Base-by-base conservation (phyloP, 306 rosid genomes). In the Quercus variabilis region DNA sequence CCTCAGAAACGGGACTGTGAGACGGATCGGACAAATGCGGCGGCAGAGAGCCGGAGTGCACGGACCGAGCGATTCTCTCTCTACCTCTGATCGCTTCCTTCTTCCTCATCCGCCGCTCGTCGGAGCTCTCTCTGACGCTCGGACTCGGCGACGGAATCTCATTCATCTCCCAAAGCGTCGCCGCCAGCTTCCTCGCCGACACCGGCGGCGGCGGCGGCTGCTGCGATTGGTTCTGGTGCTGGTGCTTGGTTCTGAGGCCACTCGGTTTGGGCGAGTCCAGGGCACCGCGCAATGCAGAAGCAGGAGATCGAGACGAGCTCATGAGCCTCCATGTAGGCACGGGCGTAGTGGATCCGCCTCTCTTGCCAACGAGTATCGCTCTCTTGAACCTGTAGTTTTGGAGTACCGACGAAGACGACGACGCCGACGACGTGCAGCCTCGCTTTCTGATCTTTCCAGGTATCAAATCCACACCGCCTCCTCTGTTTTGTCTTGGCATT, bases 11-110 rank as follows among this genome's bases (percentile, higher is more conserved):
- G 6, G 99, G 99, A 81, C 97, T 96, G 41, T 96, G 98, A 0
- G 99, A 91, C 30, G 98, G 99, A 96, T 96, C 98, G 80, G 96
- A 96, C 82, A 96, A 89, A 88, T 96, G 98, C 3, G 97, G 98
- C 59, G 99, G 99, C 83, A 96, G 67, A 81, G 97, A 91, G 59
- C 96, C 96, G 41, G 98, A 96, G 81, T 88, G 94, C 55, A 76
- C 64, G 3, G 96, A 93, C 93, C 96, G 87, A 0, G 90, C 77
- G 19, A 87, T 69, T 73, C 82, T 91, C 54, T 95, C 99, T 74
- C 92, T 91, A 4, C 87, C 84, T 83, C 83, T 90, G 28, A 74
- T 31, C 17, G 67, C 67, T 15, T 26, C 67, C 74, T 92, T 97
- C 89, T 86, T 91, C 82, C 87, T 89, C 81, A 86, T 55, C 78